Evolutionary conservation across 164 flowering plant genomes (phyloP), one percentile per base, ranked within the genome.

Genomic region (Vitis labrusca): DNA sequence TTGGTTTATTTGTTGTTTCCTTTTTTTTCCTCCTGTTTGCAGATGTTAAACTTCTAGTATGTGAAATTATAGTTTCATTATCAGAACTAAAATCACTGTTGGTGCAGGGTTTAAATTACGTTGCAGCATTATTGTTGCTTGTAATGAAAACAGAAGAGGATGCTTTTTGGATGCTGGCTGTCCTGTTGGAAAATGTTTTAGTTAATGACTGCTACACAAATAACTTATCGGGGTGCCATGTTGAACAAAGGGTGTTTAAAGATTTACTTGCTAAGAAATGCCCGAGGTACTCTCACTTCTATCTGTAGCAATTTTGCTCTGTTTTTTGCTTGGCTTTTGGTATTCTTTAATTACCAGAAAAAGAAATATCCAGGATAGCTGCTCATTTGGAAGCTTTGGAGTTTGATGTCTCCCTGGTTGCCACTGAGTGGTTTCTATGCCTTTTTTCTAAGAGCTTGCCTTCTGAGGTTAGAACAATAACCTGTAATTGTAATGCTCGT

Each of bases 141-240:
- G 99, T 95, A 64, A 88, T 93, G 97, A 91, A 94, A 84, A 94
- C 97, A 0, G 99, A 94, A 77, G 99, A 94, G 84, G 97, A 92
- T 64, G 94, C 95, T 23, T 94, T 92, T 66, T 94, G 98, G 97
- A 94, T 92, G 97, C 97, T 94, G 15, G 90, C 97, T 12, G 94
- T 90, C 61, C 94, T 95, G 23, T 73, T 95, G 68, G 99, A 95
- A 78, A 84, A 93, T 77, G 98, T 95, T 7, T 70, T 95, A 74
- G 96, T 93, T 27, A 91, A 81, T 75, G 97, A 93, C 75, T 95
- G 98, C 77, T 95, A 93, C 71, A 87, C 99, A 19, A 85, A 68
- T 75, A 93, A 95, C 76, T 83, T 95, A 73, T 95, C 98, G 2
- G 97, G 97, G 65, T 95, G 99, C 78, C 97, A 95, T 79, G 96